These are phyloP conservation scores for Ophiognomonia clavigignenti-juglandacearum DNA, from an alignment of 2,329 filamentous ascomycete genomes.

Conservation along the genomic window DNA sequence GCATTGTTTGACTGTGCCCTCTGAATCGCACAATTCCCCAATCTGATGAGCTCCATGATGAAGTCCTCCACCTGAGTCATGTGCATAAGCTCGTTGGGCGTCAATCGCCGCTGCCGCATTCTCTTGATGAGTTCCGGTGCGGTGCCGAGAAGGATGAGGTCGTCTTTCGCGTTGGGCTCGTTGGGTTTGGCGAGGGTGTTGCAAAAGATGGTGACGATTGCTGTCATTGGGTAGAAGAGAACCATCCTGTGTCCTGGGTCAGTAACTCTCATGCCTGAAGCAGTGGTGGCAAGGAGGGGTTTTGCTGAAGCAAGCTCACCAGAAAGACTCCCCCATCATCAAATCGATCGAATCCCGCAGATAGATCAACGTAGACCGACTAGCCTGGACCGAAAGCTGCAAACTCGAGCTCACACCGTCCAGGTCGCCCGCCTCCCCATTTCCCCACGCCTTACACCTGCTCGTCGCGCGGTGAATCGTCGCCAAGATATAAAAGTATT, in stretches of 20 bases:
- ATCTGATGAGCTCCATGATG: slow-evolving; percentile 15
- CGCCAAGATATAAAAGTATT: slow-evolving; percentile 51
- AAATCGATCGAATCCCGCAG: slow-evolving; percentile 36
- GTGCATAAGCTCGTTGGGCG: slow-evolving; percentile 26
- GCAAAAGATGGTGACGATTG: slow-evolving; percentile 49
- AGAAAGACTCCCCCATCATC: slow-evolving; percentile 43
- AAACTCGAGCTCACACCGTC: slow-evolving; percentile 48
- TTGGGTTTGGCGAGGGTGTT: slow-evolving; percentile 46
- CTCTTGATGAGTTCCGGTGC: slow-evolving; percentile 36
- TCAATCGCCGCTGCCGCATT: slow-evolving; percentile 28
- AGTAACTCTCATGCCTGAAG: slow-evolving; percentile 8
- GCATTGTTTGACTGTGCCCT: slow-evolving; percentile 5
- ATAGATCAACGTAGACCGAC: slow-evolving; percentile 48
- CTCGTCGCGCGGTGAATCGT: slow-evolving; percentile 52
- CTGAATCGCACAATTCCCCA: slow-evolving; percentile 12
- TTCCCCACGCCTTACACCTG: slow-evolving; percentile 39
- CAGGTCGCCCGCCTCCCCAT: slow-evolving; percentile 29
- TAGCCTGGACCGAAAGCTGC: slow-evolving; percentile 49
- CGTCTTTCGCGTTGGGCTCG: slow-evolving; percentile 34
- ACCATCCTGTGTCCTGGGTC: slow-evolving; percentile 36
- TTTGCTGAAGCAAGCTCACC: slow-evolving; percentile 29
- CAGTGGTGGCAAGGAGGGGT: too few relatives aligned
- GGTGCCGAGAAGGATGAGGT: slow-evolving; percentile 40
- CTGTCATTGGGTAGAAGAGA: slow-evolving; percentile 52
- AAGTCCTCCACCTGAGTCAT: slow-evolving; percentile 15